A percentile compares a stretch with the other conserved stretches of the same genome.
Evolutionary conservation across 2,329 filamentous ascomycete species (phyloP).

Genomic region (Penicillium sp.): DNA sequence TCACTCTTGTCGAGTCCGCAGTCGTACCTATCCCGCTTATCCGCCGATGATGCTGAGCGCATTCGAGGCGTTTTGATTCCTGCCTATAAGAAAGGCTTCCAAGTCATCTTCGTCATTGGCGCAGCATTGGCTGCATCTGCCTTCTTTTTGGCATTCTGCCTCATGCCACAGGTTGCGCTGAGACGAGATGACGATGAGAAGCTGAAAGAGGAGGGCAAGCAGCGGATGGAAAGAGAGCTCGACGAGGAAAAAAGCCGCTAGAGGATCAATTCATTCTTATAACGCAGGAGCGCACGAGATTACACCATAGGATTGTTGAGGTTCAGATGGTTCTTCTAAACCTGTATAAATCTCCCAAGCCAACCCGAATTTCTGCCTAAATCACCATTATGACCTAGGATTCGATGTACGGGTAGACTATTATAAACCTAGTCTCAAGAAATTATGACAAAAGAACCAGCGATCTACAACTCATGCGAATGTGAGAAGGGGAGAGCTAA

Average conservation of each 20-base stretch:
- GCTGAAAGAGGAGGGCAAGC: conserved; percentile 33
- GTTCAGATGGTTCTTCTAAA: too few species aligned
- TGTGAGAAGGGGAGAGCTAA: too few species aligned
- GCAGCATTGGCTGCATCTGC: conserved; percentile 39
- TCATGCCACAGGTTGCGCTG: conserved; percentile 42
- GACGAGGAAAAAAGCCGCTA: conserved; percentile 19
- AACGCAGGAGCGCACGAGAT: too few species aligned
- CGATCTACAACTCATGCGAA: too few species aligned
- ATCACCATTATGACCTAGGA: too few species aligned
- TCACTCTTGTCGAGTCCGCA: conserved; percentile 35
- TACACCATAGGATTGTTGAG: too few species aligned
- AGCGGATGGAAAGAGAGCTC: conserved; percentile 16
- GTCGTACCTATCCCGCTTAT: conserved; percentile 31
- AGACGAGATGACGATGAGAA: conserved; percentile 32
- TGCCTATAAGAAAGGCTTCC: conserved; percentile 43
- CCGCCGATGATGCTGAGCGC: conserved; percentile 23
- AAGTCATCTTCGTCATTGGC: conserved; percentile 43
- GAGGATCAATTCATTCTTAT: neutral
- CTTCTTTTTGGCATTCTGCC: conserved; percentile 32
- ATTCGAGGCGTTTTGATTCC: conserved; percentile 33
- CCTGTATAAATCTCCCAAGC: too few species aligned
- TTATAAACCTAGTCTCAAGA: too few species aligned
- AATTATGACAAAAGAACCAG: too few species aligned
- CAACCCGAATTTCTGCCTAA: too few species aligned
- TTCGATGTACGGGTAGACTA: too few species aligned